phyloP scores from a whole-genome alignment of 441 rosid genomes.

The Adansonia rubrostipa region DNA sequence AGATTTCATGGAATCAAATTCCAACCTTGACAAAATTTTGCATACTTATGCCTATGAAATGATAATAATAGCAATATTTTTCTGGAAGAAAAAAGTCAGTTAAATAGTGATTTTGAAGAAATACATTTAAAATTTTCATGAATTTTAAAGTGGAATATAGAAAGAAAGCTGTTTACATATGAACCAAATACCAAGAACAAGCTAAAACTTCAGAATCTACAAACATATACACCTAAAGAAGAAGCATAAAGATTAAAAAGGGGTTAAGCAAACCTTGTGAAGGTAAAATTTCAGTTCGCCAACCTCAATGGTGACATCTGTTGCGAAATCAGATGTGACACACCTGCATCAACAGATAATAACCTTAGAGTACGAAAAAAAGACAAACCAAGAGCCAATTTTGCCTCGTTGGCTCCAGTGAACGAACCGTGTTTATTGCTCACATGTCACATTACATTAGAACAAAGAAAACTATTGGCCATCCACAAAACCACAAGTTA shows the following conservation, averaged over 20 bases:
- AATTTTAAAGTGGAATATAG: background rate
- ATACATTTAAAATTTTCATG: background rate
- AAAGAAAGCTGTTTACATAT: background rate
- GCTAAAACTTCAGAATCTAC: background rate
- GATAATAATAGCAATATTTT: background rate
- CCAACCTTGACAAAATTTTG: background rate
- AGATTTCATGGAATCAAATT: background rate
- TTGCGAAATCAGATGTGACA: constrained; percentile 72
- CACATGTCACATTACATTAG: background rate
- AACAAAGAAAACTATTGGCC: background rate
- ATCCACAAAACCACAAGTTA: background rate
- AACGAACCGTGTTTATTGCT: background rate
- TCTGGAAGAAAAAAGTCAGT: background rate
- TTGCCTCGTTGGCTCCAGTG: background rate
- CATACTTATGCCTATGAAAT: background rate
- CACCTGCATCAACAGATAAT: constrained; percentile 54
- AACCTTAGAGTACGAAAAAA: background rate
- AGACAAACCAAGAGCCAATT: background rate
- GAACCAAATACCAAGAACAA: background rate
- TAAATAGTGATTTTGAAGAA: background rate
- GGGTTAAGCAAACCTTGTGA: constrained; percentile 67
- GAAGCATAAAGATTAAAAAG: background rate
- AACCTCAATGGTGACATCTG: constrained; percentile 74
- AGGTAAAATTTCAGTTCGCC: constrained; percentile 83
- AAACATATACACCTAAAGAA: background rate